A percentile compares a stretch with the other conserved stretches of the same genome.
Evolutionary conservation across 306 rosid species (phyloP).

Genomic region (Acmispon strigosus): DNA sequence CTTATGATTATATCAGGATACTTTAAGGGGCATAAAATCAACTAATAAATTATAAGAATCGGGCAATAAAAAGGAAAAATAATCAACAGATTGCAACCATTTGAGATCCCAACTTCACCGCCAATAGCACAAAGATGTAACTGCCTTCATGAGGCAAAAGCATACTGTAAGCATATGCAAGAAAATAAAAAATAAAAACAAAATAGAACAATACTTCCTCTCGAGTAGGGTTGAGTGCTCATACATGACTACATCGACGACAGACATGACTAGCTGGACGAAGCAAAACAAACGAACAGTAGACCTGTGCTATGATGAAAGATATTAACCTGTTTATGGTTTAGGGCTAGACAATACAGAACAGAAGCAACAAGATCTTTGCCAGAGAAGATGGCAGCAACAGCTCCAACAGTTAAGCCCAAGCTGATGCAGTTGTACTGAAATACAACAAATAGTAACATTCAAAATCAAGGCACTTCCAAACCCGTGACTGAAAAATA

Average conservation of each 20-base stretch:
- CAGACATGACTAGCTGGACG: neutral
- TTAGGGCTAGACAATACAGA: conserved; percentile 67
- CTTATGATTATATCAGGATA: neutral
- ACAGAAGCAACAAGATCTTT: conserved; percentile 59
- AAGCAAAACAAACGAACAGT: neutral
- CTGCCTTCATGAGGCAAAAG: neutral
- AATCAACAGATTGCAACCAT: neutral
- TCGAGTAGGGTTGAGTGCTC: neutral
- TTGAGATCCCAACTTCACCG: neutral
- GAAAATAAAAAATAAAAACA: neutral
- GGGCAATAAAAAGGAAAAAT: neutral
- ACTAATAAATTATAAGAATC: neutral
- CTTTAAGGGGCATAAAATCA: neutral
- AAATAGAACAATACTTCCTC: neutral
- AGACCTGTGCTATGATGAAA: neutral
- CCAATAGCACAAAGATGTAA: conserved; percentile 2
- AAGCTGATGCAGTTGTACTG: conserved; percentile 90
- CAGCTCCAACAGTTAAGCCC: conserved; percentile 77
- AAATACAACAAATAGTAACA: conserved; percentile 11
- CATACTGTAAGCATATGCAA: neutral
- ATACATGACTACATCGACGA: neutral
- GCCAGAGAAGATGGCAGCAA: conserved; percentile 60
- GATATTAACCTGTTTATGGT: conserved; percentile 70
- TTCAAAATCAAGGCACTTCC: neutral
- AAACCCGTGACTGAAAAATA: neutral